These are phyloP conservation scores for Jamesozyma hellenica DNA, from an alignment of 805 yeast species.

Conservation along the genomic window DNA sequence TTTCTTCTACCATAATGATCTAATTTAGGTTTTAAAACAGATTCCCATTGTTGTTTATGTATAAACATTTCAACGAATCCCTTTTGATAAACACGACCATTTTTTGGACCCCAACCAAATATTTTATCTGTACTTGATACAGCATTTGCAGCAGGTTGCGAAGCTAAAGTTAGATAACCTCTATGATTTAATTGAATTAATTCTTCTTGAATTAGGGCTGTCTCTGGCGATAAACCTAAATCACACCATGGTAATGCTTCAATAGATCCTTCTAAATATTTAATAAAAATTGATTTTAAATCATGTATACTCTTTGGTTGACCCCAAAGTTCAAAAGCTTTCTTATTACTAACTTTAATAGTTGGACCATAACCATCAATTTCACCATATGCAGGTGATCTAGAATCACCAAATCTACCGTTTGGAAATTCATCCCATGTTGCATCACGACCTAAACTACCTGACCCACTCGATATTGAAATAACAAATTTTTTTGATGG, in stretches of 20 bases:
- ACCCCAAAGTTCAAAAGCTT: conserved; percentile 74
- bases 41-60: conserved; percentile 61
- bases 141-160: conserved; percentile 91
- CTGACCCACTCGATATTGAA: conserved; percentile 77
- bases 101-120: conserved; percentile 95
- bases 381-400: conserved; percentile 96
- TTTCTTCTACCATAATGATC: conserved; percentile 32
- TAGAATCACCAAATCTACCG: conserved; percentile 90
- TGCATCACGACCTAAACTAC: conserved; percentile 76
- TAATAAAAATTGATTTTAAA: conserved; percentile 54
- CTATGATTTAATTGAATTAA: conserved; percentile 64
- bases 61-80: conserved; percentile 86
- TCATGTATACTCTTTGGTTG: conserved; percentile 52
- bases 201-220: conserved; percentile 87
- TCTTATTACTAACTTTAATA: conserved; percentile 59
- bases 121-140: conserved; percentile 70
- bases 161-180: conserved; percentile 79
- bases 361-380: conserved; percentile 95
- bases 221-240: conserved; percentile 74
- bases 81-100: conserved; percentile 85
- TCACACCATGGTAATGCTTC: conserved; percentile 90
- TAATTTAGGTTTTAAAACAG: conserved; percentile 42
- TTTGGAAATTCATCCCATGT: conserved; percentile 97
- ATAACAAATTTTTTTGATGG: conserved; percentile 49
- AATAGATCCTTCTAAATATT: conserved; percentile 64